phyloP scores from a whole-genome alignment of 1,284 basidiomycete genomes.

The Trichosporon sp. region DNA sequence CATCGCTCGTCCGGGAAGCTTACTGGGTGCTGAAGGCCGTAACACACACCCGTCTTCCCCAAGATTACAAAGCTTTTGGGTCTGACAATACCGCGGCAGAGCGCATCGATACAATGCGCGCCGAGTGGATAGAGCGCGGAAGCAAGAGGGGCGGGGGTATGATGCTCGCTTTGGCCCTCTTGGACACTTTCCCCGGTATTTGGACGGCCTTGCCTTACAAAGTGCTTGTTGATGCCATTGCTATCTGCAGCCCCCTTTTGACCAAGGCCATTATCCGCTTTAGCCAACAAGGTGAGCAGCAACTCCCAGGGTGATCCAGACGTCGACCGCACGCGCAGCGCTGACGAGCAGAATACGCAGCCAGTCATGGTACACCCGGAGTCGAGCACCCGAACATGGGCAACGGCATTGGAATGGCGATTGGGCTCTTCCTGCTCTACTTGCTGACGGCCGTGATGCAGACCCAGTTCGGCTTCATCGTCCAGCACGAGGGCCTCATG shows the following conservation, averaged over 20 bases:
- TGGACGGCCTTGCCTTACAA: background rate
- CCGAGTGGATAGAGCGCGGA: background rate
- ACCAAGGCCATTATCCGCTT: slow-evolving; percentile 8
- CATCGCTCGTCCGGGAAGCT: background rate
- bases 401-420: background rate
- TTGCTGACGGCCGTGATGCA: background rate
- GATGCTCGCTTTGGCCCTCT: background rate
- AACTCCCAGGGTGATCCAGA: too few relatives aligned
- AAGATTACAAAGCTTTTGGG: background rate
- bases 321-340: background rate
- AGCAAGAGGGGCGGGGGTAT: background rate
- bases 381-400: background rate
- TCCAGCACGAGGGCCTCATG: background rate
- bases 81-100: background rate
- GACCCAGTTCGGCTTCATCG: background rate
- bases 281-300: slow-evolving; percentile 3
- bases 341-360: background rate
- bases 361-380: background rate
- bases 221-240: background rate
- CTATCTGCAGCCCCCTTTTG: background rate
- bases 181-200: background rate
- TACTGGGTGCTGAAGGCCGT: background rate
- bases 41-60: background rate
- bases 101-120: background rate
- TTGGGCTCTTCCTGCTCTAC: background rate